Conservation (phyloP, 108 stramenopile genomes). For the Asterionellopsis glacialis region DNA sequence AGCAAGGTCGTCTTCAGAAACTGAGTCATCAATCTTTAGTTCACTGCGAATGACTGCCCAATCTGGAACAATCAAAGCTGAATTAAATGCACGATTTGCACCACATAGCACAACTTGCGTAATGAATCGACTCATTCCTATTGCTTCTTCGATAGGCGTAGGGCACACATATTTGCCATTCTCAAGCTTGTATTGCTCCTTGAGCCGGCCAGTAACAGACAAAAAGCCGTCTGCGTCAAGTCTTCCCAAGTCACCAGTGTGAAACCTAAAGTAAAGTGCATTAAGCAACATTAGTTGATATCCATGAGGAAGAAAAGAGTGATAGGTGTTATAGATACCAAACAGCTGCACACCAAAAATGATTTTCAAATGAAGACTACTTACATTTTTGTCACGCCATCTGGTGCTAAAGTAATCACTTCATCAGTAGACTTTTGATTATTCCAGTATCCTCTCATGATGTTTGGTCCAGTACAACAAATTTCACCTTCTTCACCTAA, state of each 20-base stretch:
- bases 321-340: neutral
- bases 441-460: conserved; percentile 93
- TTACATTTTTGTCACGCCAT: conserved; percentile 81
- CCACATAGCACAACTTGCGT: conserved; percentile 88
- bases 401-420: conserved; percentile 80
- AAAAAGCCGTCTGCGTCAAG: conserved; percentile 69
- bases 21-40: conserved; percentile 33
- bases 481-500: conserved; percentile 88
- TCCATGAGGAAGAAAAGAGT: conserved; percentile 10
- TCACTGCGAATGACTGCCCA: conserved; percentile 67
- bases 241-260: conserved; percentile 84
- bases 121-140: conserved; percentile 84
- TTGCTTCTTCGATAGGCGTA: conserved; percentile 87
- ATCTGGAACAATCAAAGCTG: conserved; percentile 88
- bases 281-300: neutral
- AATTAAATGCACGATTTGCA: conserved; percentile 85
- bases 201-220: conserved; percentile 75
- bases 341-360: neutral
- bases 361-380: conserved; percentile 12
- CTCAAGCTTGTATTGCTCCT: conserved; percentile 96
- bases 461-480: conserved; percentile 85
- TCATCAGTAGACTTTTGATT: conserved; percentile 89
- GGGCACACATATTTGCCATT: conserved; percentile 96
- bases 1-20: conserved; percentile 65
- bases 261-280: conserved; percentile 45